Percentiles rank a stretch among this genome's conserved stretches.
These are phyloP conservation scores for Cyberlindnera veronae DNA, from an alignment of 805 yeast species.

Conservation along the genomic window DNA sequence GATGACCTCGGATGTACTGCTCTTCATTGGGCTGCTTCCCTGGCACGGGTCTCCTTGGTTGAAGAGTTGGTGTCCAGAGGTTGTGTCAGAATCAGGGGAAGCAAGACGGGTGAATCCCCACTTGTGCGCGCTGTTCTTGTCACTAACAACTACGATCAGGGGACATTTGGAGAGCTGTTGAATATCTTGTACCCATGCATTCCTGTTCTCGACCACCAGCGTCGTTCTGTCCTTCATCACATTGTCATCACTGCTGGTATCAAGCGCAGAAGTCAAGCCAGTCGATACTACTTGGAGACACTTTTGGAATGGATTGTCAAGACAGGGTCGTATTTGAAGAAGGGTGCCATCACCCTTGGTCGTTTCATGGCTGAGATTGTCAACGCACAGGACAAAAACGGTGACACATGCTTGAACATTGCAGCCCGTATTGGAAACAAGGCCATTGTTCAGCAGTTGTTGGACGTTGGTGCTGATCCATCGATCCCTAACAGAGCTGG, in stretches of 20 bases:
- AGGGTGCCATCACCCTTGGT: constrained; percentile 46
- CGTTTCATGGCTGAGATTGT: constrained; percentile 67
- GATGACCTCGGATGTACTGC: constrained; percentile 94
- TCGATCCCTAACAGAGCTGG: constrained; percentile 80
- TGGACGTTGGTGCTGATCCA: constrained; percentile 87
- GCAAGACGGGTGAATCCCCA: constrained; percentile 84
- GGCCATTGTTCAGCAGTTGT: constrained; percentile 71
- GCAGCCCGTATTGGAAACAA: constrained; percentile 87
- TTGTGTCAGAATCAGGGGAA: constrained; percentile 69
- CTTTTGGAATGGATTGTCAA: constrained; percentile 75
- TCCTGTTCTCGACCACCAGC: constrained; percentile 59
- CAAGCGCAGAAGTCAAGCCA: constrained; percentile 67
- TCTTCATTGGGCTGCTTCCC: constrained; percentile 92
- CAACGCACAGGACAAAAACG: constrained; percentile 87
- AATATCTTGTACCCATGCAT: constrained; percentile 75
- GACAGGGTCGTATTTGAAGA: constrained; percentile 43
- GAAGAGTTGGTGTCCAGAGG: constrained; percentile 63
- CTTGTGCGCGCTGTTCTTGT: constrained; percentile 79
- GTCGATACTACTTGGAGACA: constrained; percentile 68
- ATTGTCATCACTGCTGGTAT: constrained; percentile 78
- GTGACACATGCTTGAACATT: constrained; percentile 91
- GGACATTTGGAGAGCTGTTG: constrained; percentile 67
- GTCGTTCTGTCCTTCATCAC: constrained; percentile 83
- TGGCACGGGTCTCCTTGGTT: constrained; percentile 74
- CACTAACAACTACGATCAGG: constrained; percentile 76